Conservation (phyloP, 2,329 filamentous ascomycete genomes). For the Diaporthe eres region DNA sequence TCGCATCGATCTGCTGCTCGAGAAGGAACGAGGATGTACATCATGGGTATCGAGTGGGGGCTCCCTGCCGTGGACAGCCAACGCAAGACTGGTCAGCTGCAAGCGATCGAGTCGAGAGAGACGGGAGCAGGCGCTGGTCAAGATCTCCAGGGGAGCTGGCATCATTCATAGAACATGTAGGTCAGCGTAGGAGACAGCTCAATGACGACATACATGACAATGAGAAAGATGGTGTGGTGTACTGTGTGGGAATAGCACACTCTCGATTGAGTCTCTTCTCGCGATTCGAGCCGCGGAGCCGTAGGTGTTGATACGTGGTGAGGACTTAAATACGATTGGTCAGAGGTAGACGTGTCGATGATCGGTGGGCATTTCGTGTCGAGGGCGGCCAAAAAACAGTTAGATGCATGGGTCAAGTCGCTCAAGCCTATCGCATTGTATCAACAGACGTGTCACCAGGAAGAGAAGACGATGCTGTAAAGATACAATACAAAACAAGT, state of each 20-base stretch:
- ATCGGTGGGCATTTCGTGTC: background rate
- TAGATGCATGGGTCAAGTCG: too few species aligned
- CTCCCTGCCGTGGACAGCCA: background rate
- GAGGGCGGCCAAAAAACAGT: too few species aligned
- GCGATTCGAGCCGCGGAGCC: background rate
- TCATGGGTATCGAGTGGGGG: background rate
- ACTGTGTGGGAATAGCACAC: background rate
- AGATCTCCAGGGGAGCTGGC: background rate
- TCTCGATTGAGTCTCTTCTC: background rate
- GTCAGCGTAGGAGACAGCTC: background rate
- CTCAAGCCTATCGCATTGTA: background rate
- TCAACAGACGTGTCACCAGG: background rate
- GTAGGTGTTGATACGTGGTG: background rate
- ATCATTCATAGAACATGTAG: background rate
- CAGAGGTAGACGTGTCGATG: background rate
- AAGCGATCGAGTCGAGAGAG: background rate
- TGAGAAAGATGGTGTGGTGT: too few species aligned
- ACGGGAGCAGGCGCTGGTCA: background rate
- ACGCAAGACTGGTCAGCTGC: background rate
- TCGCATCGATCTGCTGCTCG: background rate
- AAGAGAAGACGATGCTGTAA: background rate
- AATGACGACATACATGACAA: too few species aligned
- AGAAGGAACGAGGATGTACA: background rate
- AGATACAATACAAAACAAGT: slow-evolving; percentile 37
- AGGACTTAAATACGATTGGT: too few species aligned